phyloP scores from a whole-genome alignment of 177 flowering plant genomes.

The Vitis hybrid region DNA sequence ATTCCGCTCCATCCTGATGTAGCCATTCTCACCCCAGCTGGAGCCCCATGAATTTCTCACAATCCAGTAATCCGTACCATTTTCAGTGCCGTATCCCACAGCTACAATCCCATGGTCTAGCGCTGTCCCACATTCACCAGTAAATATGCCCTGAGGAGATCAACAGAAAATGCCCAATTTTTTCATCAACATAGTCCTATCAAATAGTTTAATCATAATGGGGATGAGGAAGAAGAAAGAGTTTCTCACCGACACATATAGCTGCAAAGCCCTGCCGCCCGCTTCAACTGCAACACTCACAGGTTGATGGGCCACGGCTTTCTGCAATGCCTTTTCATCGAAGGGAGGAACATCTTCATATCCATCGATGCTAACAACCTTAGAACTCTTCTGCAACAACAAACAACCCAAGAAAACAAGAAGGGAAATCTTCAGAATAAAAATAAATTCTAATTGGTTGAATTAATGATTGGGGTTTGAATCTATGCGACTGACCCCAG shows the following conservation, averaged over 20 bases:
- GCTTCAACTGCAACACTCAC: slow-evolving; percentile 86
- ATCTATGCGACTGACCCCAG: slow-evolving; percentile 36
- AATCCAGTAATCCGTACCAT: slow-evolving; percentile 82
- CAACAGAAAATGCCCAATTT: not conserved
- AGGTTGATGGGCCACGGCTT: slow-evolving; percentile 84
- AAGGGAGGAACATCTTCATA: slow-evolving; percentile 66
- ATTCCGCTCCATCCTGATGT: slow-evolving; percentile 69
- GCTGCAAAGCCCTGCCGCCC: slow-evolving; percentile 65
- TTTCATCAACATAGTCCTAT: not conserved
- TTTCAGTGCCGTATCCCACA: slow-evolving; percentile 87
- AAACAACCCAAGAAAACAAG: no score
- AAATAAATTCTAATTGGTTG: not conserved
- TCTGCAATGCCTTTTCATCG: slow-evolving; percentile 62
- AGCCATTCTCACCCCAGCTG: slow-evolving; percentile 89
- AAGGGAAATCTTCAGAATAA: not conserved
- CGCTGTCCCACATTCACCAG: slow-evolving; percentile 68
- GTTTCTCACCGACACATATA: slow-evolving; percentile 53
- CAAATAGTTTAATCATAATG: not conserved
- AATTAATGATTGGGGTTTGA: no score
- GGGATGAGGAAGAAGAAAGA: not conserved
- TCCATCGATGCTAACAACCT: slow-evolving; percentile 71
- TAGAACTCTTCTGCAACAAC: slow-evolving; percentile 49
- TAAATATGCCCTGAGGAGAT: slow-evolving; percentile 67
- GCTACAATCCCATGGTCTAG: slow-evolving; percentile 91
- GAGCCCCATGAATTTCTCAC: slow-evolving; percentile 95